Evolutionary conservation across 2,329 filamentous ascomycete species (phyloP), one percentile per base, ranked within the genome.

Genomic region (Lachnellula subtilissima): DNA sequence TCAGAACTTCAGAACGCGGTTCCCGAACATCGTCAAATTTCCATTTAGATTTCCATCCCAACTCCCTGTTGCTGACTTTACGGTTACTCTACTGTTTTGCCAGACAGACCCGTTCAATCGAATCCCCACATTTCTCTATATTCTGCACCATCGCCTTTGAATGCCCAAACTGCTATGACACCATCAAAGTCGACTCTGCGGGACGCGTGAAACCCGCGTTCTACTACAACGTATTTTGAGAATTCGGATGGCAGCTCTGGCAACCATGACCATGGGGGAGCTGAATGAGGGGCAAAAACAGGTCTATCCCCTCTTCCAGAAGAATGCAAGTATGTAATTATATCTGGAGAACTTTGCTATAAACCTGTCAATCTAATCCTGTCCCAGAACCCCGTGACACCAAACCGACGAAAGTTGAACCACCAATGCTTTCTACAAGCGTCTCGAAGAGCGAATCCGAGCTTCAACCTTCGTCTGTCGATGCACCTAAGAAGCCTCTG

Each of bases 221-320:
- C 36, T 50, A 35, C 48, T 25, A 35, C 23, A 42, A 22, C 14
- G 3, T 43, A 42, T 11, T 42, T 51, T 50, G 43, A 49, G 17
- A 47, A 53, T 45, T 50, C 59, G 56, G 46, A 69, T 70, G 67
- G 67, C 67, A 60, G 64, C 64, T 36, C 54, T 70, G 47, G 55
- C 65, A 36, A 57, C 62, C 42, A 64, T 58, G 62, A 65, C 59
- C 40, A 65, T 68, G 65, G 65, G 62, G 57, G 63, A 65, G 54
- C 50, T 64, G 50, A 63, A 65, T 53, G 61, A 68, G 42, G 60
- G 62, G 35, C 55, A 53, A 42, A 69, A 62, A 48, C 52, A 52
- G 40, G 50, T 71, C 19, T 67, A 67, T 59, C 65, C 69, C 46
- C 61, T 70, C 12, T 70, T 70, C 48, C 59, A 66, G n/a, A 69